Base-by-base conservation (phyloP, 176 grass and related monocot species). In the Bonia amplexicaulis region DNA sequence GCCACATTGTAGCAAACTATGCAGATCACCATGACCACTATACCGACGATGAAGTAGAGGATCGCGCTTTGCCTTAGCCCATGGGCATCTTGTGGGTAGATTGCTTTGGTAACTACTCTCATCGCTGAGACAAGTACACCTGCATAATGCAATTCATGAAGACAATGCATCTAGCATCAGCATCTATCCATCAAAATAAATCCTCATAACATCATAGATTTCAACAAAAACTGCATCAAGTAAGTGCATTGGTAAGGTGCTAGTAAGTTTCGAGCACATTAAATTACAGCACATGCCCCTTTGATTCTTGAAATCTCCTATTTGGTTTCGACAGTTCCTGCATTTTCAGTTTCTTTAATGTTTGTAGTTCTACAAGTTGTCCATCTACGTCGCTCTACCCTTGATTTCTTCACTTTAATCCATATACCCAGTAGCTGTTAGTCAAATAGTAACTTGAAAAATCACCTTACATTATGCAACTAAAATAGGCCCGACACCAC, bases 1-100 rank as follows among this genome's bases (percentile, higher is more conserved):
- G 77, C 91, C 70, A 93, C 63, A 23, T 98, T 98, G 73, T 98
- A 98, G 85, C 96, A 98, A 52, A 93, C 66, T 51, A 93, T 88
- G 74, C 96, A 98, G 70, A 98, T 78, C 66, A 83, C 54, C 96
- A 98, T 98, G 69, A 98, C 51, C 66, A 95, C 83, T 53, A 95
- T 93, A 57, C 89, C 51, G 7, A 88, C 96, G 12, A 90, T 22
- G 39, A 98, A 98, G 73, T 98, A 98, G 19, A 95, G 87, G 74
- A 93, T 93, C 3, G 93, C 91, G 0, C 93, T 98, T 63, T 87
- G 73, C 82, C 93, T 93, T 76, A 95, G 63, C 15, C 96, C 96
- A 48, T 79, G 15, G 27, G 74, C 29, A 22, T 98, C 91, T 76
- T 98, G 96, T 14, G 91, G 89, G 78, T 92, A 98, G 42, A 95